A percentile compares a stretch with the other conserved stretches of the same genome.
Conservation (phyloP, 495 filamentous ascomycete species). For the Penicillium tannophilum region DNA sequence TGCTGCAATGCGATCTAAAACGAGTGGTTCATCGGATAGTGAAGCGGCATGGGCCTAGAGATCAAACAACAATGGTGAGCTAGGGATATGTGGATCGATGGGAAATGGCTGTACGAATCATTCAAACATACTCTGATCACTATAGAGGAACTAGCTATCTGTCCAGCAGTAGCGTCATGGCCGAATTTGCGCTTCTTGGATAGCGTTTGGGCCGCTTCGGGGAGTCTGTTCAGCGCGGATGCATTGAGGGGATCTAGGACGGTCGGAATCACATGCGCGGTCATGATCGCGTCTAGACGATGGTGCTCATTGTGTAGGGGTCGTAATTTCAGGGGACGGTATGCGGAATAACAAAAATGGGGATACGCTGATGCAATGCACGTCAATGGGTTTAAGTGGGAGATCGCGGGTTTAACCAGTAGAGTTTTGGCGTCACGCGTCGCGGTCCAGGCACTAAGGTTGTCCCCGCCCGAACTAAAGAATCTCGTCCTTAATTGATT, state of each 20-base stretch:
- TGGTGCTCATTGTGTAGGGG: slow-evolving; percentile 21
- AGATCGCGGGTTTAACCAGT: slow-evolving; percentile 15
- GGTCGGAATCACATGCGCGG: slow-evolving; percentile 35
- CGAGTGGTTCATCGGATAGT: slow-evolving; percentile 57
- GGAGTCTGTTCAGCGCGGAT: slow-evolving; percentile 36
- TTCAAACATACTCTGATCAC: slow-evolving; percentile 34
- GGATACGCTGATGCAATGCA: slow-evolving; percentile 19
- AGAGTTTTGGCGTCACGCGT: slow-evolving; percentile 42
- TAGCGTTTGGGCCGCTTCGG: slow-evolving; percentile 28
- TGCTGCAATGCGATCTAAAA: slow-evolving; percentile 60
- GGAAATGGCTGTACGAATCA: neutral
- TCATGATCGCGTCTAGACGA: slow-evolving; percentile 37
- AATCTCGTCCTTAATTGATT: neutral
- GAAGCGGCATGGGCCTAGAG: slow-evolving; percentile 59
- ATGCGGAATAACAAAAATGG: slow-evolving; percentile 7
- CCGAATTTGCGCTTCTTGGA: slow-evolving; percentile 41
- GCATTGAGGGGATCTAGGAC: slow-evolving; percentile 40
- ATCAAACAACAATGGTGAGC: neutral
- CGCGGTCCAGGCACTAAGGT: slow-evolving; percentile 20
- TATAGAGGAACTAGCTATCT: slow-evolving; percentile 32
- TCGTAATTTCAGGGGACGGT: neutral
- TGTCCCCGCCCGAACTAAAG: slow-evolving; percentile 12
- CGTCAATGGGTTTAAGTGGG: slow-evolving; percentile 11
- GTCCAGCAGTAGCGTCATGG: slow-evolving; percentile 23
- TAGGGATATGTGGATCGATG: neutral